Percentiles rank a stretch among this genome's conserved stretches.
phyloP scores from a whole-genome alignment of 179 eudicot species.

The Monotropa hypopitys region DNA sequence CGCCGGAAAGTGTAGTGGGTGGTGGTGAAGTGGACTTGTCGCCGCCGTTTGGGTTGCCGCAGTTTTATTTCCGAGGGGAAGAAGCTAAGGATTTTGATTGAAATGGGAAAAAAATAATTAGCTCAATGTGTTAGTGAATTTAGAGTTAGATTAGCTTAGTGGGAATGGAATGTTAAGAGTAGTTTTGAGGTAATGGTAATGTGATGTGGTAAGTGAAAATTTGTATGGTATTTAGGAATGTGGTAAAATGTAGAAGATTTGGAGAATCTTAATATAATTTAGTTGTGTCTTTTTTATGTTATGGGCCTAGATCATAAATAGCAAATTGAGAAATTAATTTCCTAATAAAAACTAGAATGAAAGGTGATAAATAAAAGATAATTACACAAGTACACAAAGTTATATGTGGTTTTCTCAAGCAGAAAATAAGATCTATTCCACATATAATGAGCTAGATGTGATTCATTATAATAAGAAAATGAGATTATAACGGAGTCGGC shows the following conservation, averaged over 20 bases:
- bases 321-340: too few relatives aligned
- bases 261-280: not conserved
- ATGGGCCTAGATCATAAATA: too few relatives aligned
- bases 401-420: too few relatives aligned
- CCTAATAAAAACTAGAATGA: too few relatives aligned
- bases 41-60: not conserved
- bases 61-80: not conserved
- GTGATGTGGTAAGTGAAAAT: not conserved
- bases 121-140: not conserved
- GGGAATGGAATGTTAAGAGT: not conserved
- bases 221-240: not conserved
- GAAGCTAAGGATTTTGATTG: not conserved
- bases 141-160: not conserved
- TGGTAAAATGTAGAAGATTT: not conserved
- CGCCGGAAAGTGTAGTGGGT: not conserved
- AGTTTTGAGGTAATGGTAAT: not conserved
- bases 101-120: not conserved
- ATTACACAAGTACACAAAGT: too few relatives aligned
- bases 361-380: too few relatives aligned
- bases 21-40: not conserved
- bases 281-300: too few relatives aligned
- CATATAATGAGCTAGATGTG: too few relatives aligned
- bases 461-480: too few relatives aligned
- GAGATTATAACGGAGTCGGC: too few relatives aligned
- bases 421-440: too few relatives aligned